These are phyloP conservation scores for Podaxis sp. DNA, from an alignment of 768 basidiomycete genomes.

Conservation along the genomic window DNA sequence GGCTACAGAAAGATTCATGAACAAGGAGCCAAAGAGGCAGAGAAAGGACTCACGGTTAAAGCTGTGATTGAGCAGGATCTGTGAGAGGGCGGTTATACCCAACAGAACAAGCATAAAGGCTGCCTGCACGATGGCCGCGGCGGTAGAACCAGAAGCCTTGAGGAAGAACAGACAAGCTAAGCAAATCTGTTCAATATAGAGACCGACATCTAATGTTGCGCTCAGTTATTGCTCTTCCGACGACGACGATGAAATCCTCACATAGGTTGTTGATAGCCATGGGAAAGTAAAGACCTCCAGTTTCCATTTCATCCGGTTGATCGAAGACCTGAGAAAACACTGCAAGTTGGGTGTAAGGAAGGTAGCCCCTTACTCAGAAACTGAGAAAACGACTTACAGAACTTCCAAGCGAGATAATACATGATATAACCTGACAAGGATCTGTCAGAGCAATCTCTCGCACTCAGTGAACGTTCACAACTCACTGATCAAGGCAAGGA, in stretches of 20 bases:
- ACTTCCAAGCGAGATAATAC: slow-evolving; percentile 63
- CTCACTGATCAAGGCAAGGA: slow-evolving; percentile 57
- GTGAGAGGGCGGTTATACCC: slow-evolving; percentile 47
- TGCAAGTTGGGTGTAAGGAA: slow-evolving; percentile 18
- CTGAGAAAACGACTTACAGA: slow-evolving; percentile 34
- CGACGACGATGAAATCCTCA: slow-evolving; percentile 24
- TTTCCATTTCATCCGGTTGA: slow-evolving; percentile 49
- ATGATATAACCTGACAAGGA: slow-evolving; percentile 42
- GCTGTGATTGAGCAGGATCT: slow-evolving; percentile 36
- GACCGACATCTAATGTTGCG: slow-evolving; percentile 49
- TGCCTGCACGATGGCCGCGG: slow-evolving; percentile 39
- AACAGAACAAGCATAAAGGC: slow-evolving; percentile 61
- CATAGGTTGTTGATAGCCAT: slow-evolving; percentile 52
- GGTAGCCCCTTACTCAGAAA: not conserved
- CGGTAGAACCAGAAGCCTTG: slow-evolving; percentile 36
- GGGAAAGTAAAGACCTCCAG: slow-evolving; percentile 44
- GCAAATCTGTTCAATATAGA: slow-evolving; percentile 72
- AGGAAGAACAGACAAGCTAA: slow-evolving; percentile 71
- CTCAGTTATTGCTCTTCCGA: not conserved
- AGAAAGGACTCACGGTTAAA: slow-evolving; percentile 38
- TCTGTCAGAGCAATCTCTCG: not conserved
- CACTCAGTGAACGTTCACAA: not conserved
- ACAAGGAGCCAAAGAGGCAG: not conserved
- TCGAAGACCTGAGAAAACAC: slow-evolving; percentile 54
- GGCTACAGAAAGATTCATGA: slow-evolving; percentile 30